phyloP scores from a whole-genome alignment of 2,329 filamentous ascomycete species.

The Colletotrichum sp. region DNA sequence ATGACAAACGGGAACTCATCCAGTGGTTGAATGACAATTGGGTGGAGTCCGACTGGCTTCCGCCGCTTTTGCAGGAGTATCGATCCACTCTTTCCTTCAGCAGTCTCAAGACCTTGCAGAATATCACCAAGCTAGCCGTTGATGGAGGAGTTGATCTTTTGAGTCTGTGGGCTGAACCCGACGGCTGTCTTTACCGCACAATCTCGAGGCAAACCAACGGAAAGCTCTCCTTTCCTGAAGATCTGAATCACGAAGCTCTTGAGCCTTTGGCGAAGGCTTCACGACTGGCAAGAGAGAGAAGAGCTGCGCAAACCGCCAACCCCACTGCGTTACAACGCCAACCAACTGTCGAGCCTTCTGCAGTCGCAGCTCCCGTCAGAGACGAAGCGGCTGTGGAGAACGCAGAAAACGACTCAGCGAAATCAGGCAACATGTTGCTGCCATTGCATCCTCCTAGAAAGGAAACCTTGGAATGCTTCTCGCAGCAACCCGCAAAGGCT shows the following conservation, averaged over 20 bases:
- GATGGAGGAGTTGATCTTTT: neutral
- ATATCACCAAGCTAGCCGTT: neutral
- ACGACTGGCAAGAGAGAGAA: neutral
- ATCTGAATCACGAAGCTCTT: neutral
- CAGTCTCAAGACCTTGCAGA: neutral
- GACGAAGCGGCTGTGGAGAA: neutral
- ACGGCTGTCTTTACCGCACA: constrained; percentile 2
- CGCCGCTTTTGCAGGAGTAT: neutral
- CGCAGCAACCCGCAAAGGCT: constrained; percentile 35
- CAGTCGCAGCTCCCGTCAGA: neutral
- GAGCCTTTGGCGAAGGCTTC: neutral
- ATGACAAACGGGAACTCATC: neutral
- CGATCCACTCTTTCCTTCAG: neutral
- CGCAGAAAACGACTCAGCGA: neutral
- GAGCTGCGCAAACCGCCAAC: neutral
- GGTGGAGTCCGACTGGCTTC: constrained; percentile 9
- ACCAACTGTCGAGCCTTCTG: neutral
- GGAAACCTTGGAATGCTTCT: neutral
- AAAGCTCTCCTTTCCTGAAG: neutral
- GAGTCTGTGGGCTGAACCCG: constrained; percentile 7
- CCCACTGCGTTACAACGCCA: neutral
- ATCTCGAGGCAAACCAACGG: neutral
- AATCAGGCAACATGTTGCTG: neutral
- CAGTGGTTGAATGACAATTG: neutral
- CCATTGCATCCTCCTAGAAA: neutral